These are phyloP conservation scores for Xerophyta viscosa DNA, from an alignment of 106 monocot species.

Conservation along the genomic window DNA sequence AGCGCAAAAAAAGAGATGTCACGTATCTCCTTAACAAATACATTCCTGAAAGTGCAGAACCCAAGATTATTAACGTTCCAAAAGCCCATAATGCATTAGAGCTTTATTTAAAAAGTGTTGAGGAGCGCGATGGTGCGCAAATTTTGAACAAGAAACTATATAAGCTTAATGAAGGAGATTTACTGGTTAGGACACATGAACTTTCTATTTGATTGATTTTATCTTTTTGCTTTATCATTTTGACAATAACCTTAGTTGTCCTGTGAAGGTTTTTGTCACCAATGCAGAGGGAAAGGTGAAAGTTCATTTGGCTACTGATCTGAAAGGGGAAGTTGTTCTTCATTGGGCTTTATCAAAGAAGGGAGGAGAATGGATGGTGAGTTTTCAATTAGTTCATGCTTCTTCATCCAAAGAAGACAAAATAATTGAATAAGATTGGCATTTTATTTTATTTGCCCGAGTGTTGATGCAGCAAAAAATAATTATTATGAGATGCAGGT, in stretches of 20 bases:
- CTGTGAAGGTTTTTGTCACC: slow-evolving; percentile 54
- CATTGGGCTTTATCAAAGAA: slow-evolving; percentile 81
- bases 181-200: slow-evolving; percentile 40
- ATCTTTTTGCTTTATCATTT: neutral
- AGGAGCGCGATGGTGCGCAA: slow-evolving; percentile 33
- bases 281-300: slow-evolving; percentile 46
- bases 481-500: slow-evolving; percentile 29
- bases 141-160: slow-evolving; percentile 58
- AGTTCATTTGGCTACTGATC: slow-evolving; percentile 67
- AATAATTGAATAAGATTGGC: no score
- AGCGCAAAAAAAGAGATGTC: slow-evolving; percentile 67
- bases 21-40: slow-evolving; percentile 51
- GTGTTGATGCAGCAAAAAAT: neutral
- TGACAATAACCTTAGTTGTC: neutral
- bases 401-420: neutral
- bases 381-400: slow-evolving; percentile 1
- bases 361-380: slow-evolving; percentile 83
- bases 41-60: slow-evolving; percentile 15
- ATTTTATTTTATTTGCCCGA: no score
- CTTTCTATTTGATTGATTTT: neutral
- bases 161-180: slow-evolving; percentile 59
- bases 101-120: slow-evolving; percentile 31
- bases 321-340: slow-evolving; percentile 53
- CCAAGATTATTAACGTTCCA: slow-evolving; percentile 11
- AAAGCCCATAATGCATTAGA: slow-evolving; percentile 38